Base-by-base conservation (phyloP, 495 filamentous ascomycete genomes). In the Oidiodendron maius region DNA sequence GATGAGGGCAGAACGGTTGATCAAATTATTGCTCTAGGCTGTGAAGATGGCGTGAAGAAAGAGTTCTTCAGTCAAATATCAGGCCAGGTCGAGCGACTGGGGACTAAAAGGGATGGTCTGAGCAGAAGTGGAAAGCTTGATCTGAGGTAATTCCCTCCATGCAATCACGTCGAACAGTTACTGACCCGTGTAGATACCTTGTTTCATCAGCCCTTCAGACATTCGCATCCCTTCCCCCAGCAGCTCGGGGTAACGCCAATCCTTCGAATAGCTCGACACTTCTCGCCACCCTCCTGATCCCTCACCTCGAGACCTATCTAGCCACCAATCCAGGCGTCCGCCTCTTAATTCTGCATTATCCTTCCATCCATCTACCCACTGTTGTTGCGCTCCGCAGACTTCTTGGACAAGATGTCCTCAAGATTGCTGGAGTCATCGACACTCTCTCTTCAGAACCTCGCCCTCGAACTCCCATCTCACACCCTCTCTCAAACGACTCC, bases 221-320 rank as follows among this genome's bases (percentile, higher is more conserved):
- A 12, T 51, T 38, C 18, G 46, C 39, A n/a, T 38, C 16, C 5
- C 41, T 50, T 0, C 46, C 53, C 26, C 32, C 40, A 1, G 28
- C 22, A 15, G 30, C 20, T 15, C 41, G 50, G 6, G 40, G 23
- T 34, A 26, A 18, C 11, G 36, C 41, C 24, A 55, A 59, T 45
- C 53, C 59, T 30, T 44, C 58, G 3, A 47, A 51, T 25, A 44
- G 49, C 35, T 55, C 58, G 2, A 17, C 30, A n/a, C 6, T 53
- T 5, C 52, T 63, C 16, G 61, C 61, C 23, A 35, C 54, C 8
- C 46, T 58, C 11, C 50, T 63, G 17, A 44, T 63, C 21, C 55
- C 61, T 11, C 55, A 63, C 15, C 25, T 63, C n/a, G 61, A 63
- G 24, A 44, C 55, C 8, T 61, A 54, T 37, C 50, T 63, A 10